Evolutionary conservation across 2,329 filamentous ascomycete species (phyloP).

Genomic region (Ophidiomyces ophidiicola): DNA sequence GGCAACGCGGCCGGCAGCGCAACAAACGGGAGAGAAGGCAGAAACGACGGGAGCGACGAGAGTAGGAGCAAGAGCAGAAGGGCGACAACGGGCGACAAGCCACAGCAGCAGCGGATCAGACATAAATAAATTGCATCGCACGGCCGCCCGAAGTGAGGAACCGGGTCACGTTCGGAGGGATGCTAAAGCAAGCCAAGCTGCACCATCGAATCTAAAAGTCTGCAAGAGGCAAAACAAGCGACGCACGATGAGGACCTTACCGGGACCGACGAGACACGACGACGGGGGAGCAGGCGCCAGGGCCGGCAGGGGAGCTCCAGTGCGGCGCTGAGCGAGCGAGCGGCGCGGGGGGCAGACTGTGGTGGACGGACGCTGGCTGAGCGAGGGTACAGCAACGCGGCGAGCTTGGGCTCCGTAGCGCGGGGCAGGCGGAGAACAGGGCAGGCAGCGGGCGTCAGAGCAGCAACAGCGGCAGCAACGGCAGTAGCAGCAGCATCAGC

Average conservation of each 20-base stretch:
- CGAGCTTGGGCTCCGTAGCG: constrained; percentile 9
- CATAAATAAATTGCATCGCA: not conserved
- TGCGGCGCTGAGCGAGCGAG: no score
- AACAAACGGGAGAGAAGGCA: no score
- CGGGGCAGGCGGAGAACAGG: no score
- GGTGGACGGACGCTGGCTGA: no score
- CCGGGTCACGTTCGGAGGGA: constrained; percentile 3
- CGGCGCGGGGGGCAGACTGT: no score
- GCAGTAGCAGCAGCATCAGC: constrained; percentile 6
- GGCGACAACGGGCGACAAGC: no score
- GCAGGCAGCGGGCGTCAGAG: constrained; percentile 5
- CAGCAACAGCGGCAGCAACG: constrained; percentile 2
- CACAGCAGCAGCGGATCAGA: not conserved
- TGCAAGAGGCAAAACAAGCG: constrained; percentile 2
- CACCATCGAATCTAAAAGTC: constrained; percentile 1
- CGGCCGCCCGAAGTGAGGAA: not conserved
- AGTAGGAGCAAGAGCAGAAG: no score
- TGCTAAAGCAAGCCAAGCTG: not conserved
- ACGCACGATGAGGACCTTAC: constrained; percentile 1
- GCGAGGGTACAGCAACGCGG: no score
- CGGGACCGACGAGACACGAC: not conserved
- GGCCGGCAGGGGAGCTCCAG: no score
- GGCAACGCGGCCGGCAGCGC: no score
- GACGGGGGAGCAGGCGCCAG: no score
- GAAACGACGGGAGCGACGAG: no score